Evolutionary conservation across 441 rosid genomes (phyloP).

Genomic region (Macaranga tanarius): DNA sequence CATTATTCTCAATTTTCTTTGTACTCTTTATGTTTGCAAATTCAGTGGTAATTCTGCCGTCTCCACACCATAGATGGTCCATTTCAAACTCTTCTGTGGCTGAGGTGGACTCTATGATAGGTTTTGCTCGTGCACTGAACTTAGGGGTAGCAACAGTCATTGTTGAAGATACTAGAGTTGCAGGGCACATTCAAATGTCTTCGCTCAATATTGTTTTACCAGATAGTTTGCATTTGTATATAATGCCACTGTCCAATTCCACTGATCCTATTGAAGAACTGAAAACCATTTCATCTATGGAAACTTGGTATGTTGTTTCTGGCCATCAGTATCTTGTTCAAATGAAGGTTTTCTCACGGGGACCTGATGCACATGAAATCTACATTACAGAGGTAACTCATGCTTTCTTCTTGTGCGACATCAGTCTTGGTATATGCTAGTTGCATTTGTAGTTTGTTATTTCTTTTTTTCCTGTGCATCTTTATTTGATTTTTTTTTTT

Average conservation of each 20-base stretch:
- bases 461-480: constrained; percentile 12
- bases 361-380: constrained; percentile 70
- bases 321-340: constrained; percentile 70
- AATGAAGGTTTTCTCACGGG: constrained; percentile 67
- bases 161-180: constrained; percentile 89
- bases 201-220: constrained; percentile 82
- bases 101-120: constrained; percentile 62
- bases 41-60: constrained; percentile 83
- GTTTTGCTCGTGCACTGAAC: constrained; percentile 56
- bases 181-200: constrained; percentile 82
- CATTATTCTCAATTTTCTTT: constrained; percentile 25
- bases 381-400: constrained; percentile 77
- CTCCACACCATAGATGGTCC: constrained; percentile 82
- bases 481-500: background rate
- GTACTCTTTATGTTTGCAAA: constrained; percentile 27
- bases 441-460: background rate
- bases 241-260: constrained; percentile 55
- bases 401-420: constrained; percentile 17
- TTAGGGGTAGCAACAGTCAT: constrained; percentile 73
- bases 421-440: constrained; percentile 7
- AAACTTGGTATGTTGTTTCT: constrained; percentile 77
- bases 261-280: constrained; percentile 57
- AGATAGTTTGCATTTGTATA: constrained; percentile 54
- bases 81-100: constrained; percentile 68
- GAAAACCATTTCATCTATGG: constrained; percentile 53